Evolutionary conservation across 805 yeast genomes (phyloP).

Genomic region (Ogataea nakhonphanomensis): DNA sequence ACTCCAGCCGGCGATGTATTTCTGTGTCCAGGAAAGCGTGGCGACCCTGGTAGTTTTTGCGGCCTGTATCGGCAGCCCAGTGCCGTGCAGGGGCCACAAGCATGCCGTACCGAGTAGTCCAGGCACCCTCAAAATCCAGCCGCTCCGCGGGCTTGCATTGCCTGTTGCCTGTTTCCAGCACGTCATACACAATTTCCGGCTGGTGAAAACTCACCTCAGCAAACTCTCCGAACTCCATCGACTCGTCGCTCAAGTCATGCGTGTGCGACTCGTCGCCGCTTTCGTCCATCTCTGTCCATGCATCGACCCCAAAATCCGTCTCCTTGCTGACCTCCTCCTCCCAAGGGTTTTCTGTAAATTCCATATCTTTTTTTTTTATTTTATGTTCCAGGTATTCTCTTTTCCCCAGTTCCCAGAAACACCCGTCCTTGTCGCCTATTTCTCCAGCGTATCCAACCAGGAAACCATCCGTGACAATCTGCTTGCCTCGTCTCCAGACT

Average conservation of each 20-base stretch:
- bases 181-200: too few relatives aligned
- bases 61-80: not conserved
- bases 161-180: too few relatives aligned
- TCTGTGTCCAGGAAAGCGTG: conserved; percentile 7
- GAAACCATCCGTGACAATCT: conserved; percentile 42
- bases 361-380: conserved; percentile 9
- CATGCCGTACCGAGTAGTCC: conserved; percentile 2
- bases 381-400: conserved; percentile 13
- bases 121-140: not conserved
- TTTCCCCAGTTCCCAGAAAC: conserved; percentile 20
- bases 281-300: not conserved
- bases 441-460: conserved; percentile 43
- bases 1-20: conserved; percentile 5
- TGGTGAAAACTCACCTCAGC: too few relatives aligned
- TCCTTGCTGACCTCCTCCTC: conserved; percentile 1
- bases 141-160: too few relatives aligned
- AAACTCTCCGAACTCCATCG: not conserved
- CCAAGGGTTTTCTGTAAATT: conserved; percentile 11
- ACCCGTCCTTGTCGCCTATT: conserved; percentile 34
- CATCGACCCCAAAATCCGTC: not conserved
- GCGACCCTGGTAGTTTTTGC: conserved; percentile 1
- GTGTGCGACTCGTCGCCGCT: not conserved
- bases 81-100: conserved; percentile 1
- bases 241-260: not conserved
- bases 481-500: conserved; percentile 42